phyloP scores from a whole-genome alignment of 1,284 basidiomycete genomes.

The Irpex sp. region DNA sequence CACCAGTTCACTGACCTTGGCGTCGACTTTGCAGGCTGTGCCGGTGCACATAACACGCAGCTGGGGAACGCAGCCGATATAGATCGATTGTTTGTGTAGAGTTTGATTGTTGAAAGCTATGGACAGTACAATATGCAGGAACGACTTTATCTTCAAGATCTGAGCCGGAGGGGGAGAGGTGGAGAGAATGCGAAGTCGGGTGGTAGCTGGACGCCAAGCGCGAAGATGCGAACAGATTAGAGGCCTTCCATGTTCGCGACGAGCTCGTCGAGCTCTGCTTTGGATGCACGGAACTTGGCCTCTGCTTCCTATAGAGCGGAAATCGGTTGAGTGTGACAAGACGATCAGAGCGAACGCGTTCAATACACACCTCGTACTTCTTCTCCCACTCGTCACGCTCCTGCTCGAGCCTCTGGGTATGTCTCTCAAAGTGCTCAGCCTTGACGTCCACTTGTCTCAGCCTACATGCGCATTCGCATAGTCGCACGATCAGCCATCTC shows the following conservation, averaged over 20 bases:
- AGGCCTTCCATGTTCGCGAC: constrained; percentile 78
- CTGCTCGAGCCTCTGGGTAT: constrained; percentile 82
- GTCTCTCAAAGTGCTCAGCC: constrained; percentile 97
- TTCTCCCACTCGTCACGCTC: constrained; percentile 94
- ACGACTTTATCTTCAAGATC: constrained; percentile 3
- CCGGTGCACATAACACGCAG: background rate
- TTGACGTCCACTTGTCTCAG: constrained; percentile 97
- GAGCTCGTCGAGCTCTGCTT: constrained; percentile 87
- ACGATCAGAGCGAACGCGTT: constrained; percentile 1
- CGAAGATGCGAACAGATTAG: constrained; percentile 31
- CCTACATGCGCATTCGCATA: constrained; percentile 37
- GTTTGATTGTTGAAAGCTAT: constrained; percentile 8
- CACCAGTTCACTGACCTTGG: background rate
- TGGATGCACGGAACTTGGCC: constrained; percentile 71
- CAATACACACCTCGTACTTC: constrained; percentile 81
- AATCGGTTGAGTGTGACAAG: background rate
- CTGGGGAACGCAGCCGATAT: background rate
- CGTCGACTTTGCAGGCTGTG: background rate
- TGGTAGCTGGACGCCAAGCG: background rate
- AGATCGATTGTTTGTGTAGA: constrained; percentile 1
- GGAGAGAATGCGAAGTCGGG: constrained; percentile 4
- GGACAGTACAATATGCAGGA: constrained; percentile 8
- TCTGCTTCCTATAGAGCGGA: constrained; percentile 55
- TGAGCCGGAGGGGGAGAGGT: background rate
- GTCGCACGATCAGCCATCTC: constrained; percentile 10